Conservation (phyloP, 2,329 filamentous ascomycete species). For the Beauveria varroae region DNA sequence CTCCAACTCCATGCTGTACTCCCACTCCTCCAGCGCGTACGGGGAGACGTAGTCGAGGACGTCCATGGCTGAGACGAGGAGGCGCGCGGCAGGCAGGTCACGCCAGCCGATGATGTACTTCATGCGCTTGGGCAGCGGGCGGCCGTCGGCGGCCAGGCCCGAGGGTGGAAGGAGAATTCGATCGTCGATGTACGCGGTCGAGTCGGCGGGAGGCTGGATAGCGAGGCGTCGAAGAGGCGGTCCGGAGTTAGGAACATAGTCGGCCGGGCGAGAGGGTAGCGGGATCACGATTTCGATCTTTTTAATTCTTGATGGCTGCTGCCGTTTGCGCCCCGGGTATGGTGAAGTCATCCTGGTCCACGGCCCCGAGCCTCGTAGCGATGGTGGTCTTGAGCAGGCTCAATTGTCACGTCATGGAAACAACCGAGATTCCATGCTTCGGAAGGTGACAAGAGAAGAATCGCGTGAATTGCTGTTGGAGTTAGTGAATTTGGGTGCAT, state of each 20-base stretch:
- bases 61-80: conserved; percentile 37
- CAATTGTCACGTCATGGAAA: neutral
- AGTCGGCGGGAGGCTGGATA: conserved; percentile 41
- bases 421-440: neutral
- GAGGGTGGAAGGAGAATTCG: conserved; percentile 39
- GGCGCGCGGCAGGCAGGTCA: conserved; percentile 41
- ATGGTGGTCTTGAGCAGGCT: neutral
- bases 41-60: conserved; percentile 54
- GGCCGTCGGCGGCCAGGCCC: conserved; percentile 25
- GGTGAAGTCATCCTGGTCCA: neutral
- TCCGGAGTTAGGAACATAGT: conserved; percentile 39
- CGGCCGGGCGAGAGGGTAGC: conserved; percentile 12
- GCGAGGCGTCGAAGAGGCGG: conserved; percentile 40
- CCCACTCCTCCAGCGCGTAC: conserved; percentile 48
- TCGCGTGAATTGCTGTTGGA: neutral
- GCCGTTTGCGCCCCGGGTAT: neutral
- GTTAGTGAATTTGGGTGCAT: neutral
- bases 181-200: conserved; percentile 49
- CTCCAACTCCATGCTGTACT: conserved; percentile 36
- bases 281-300: neutral
- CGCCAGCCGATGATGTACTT: conserved; percentile 49
- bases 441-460: neutral
- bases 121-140: conserved; percentile 34
- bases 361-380: too few relatives aligned
- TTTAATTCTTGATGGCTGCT: neutral